Evolutionary conservation across 2,329 filamentous ascomycete species (phyloP).

Genomic region (Neofusicoccum sp.): DNA sequence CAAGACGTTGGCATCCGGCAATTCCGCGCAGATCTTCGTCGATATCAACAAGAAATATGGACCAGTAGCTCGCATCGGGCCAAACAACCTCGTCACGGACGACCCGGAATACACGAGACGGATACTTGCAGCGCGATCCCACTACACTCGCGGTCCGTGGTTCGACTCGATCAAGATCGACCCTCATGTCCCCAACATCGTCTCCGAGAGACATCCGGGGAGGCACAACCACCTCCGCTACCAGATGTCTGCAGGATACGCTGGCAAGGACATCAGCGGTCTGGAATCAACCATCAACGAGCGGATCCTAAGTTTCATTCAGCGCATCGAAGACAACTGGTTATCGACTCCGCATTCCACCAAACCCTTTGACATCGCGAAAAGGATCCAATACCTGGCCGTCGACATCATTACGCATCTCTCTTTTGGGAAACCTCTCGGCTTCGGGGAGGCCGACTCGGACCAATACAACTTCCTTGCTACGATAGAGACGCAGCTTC

Average conservation of each 20-base stretch:
- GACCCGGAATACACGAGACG: conserved; percentile 46
- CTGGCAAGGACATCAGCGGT: conserved; percentile 38
- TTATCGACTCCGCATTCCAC: neutral
- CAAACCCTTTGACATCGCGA: neutral
- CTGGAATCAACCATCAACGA: conserved; percentile 40
- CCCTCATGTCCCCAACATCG: conserved; percentile 41
- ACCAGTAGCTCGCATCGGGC: conserved; percentile 45
- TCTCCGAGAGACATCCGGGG: conserved; percentile 36
- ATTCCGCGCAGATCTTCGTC: neutral
- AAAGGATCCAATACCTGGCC: neutral
- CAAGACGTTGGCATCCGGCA: too few species aligned
- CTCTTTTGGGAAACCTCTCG: neutral
- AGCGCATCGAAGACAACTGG: conserved; percentile 34
- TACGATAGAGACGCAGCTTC: conserved; percentile 26
- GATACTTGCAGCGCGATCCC: conserved; percentile 42
- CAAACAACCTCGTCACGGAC: conserved; percentile 50
- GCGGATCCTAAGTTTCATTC: conserved; percentile 33
- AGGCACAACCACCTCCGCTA: conserved; percentile 38
- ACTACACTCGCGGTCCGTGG: conserved; percentile 40
- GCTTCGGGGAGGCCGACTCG: neutral
- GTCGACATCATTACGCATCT: neutral
- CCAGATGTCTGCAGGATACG: conserved; percentile 33
- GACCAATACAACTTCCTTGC: conserved; percentile 16
- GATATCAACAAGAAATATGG: conserved; percentile 22
- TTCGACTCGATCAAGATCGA: conserved; percentile 38